Evolutionary conservation across 805 yeast species (phyloP).

Genomic region (Teunomyces kruisii): DNA sequence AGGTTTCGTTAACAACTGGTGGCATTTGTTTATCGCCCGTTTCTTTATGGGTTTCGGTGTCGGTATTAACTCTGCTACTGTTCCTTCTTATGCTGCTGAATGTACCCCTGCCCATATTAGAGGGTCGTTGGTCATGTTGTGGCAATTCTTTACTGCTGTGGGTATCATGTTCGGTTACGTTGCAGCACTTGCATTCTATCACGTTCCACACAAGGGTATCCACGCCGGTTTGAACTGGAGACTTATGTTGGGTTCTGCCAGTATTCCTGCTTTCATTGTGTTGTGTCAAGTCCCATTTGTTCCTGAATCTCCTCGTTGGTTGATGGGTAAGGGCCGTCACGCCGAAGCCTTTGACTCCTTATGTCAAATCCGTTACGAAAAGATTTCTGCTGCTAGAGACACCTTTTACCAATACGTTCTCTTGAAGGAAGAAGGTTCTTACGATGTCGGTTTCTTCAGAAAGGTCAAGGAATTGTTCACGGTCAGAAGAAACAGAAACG

Average conservation of each 20-base stretch:
- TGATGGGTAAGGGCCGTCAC: slow-evolving; percentile 52
- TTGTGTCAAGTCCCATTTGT: slow-evolving; percentile 50
- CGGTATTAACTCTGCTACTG: slow-evolving; percentile 67
- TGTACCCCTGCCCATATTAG: slow-evolving; percentile 58
- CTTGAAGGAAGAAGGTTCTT: slow-evolving; percentile 60
- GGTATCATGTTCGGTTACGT: slow-evolving; percentile 71
- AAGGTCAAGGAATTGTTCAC: slow-evolving; percentile 61
- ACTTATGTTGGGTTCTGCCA: slow-evolving; percentile 64
- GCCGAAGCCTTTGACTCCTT: slow-evolving; percentile 52
- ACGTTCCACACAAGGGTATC: slow-evolving; percentile 47
- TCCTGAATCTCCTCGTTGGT: slow-evolving; percentile 75
- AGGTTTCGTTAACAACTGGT: slow-evolving; percentile 61
- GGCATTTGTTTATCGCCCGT: slow-evolving; percentile 59
- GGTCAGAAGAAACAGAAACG: slow-evolving; percentile 80
- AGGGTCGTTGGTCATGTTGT: slow-evolving; percentile 67
- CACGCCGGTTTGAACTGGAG: slow-evolving; percentile 56
- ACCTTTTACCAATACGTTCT: slow-evolving; percentile 59
- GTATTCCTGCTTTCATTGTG: slow-evolving; percentile 54
- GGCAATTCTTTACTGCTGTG: slow-evolving; percentile 76
- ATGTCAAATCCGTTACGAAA: slow-evolving; percentile 42
- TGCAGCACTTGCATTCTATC: slow-evolving; percentile 57
- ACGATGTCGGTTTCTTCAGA: slow-evolving; percentile 42
- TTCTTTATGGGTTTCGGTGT: slow-evolving; percentile 60
- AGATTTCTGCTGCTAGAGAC: slow-evolving; percentile 63
- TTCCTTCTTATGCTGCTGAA: slow-evolving; percentile 67